Conservation (phyloP, 768 basidiomycete genomes). For the Boletus sp. region DNA sequence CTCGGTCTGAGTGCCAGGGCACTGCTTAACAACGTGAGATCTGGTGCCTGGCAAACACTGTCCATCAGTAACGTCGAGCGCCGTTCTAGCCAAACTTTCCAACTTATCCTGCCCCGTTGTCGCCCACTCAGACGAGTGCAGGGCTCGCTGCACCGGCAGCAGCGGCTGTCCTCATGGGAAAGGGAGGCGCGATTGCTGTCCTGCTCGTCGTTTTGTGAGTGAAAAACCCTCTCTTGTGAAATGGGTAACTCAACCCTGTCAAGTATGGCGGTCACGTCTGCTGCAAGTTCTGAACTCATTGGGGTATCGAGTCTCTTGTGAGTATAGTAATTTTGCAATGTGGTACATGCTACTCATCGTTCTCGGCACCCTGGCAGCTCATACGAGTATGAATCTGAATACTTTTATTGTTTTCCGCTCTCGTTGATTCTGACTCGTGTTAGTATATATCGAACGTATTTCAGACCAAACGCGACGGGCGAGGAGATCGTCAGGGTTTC, state of each 20-base stretch:
- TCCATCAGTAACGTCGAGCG: not conserved
- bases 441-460: conserved; percentile 40
- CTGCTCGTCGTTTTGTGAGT: conserved; percentile 43
- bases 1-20: conserved; percentile 45
- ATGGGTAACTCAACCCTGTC: not conserved
- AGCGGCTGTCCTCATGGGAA: conserved; percentile 45
- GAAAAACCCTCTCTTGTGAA: not conserved
- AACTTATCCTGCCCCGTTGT: conserved; percentile 47
- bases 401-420: not conserved
- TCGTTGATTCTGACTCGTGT: not conserved
- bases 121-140: conserved; percentile 38
- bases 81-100: conserved; percentile 46
- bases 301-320: conserved; percentile 45
- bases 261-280: conserved; percentile 48
- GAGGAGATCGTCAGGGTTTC: conserved; percentile 41
- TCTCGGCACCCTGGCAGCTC: conserved; percentile 29
- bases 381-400: conserved; percentile 39
- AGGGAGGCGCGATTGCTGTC: conserved; percentile 43
- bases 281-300: conserved; percentile 46
- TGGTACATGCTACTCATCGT: not conserved
- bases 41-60: not conserved
- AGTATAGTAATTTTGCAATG: conserved; percentile 12
- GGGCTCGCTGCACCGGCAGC: conserved; percentile 49
- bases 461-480: conserved; percentile 36
- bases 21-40: conserved; percentile 31